Percentiles rank a stretch among this genome's conserved stretches.
Evolutionary conservation across 768 basidiomycete genomes (phyloP).

Genomic region (Heimioporus sp.): DNA sequence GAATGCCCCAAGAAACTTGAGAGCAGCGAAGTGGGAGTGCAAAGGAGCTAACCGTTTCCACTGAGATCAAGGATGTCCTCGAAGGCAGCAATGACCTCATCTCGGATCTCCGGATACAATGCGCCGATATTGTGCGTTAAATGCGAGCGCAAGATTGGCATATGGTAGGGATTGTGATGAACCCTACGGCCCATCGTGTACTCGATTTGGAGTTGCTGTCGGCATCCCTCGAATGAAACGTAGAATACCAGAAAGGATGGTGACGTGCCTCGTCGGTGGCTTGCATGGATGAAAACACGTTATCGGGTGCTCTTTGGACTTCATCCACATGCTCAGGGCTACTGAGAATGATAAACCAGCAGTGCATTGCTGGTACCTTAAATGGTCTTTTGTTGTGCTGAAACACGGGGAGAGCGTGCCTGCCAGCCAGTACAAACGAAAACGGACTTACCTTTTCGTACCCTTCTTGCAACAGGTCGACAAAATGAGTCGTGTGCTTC

Average conservation of each 20-base stretch:
- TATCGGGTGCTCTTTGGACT: conserved; percentile 37
- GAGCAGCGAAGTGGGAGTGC: background rate
- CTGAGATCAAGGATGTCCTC: conserved; percentile 31
- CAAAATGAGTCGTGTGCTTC: conserved; percentile 11
- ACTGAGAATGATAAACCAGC: conserved; percentile 11
- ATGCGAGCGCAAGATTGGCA: conserved; percentile 23
- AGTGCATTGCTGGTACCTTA: conserved; percentile 23
- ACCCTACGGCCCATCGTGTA: conserved; percentile 38
- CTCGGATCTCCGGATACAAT: conserved; percentile 39
- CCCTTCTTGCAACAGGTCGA: conserved; percentile 29
- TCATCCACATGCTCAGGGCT: conserved; percentile 36
- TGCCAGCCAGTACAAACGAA: too few species aligned
- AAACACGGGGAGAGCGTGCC: background rate
- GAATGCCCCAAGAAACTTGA: background rate
- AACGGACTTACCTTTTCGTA: conserved; percentile 25
- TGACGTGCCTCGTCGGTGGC: conserved; percentile 33
- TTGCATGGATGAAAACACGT: conserved; percentile 34
- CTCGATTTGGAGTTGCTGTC: conserved; percentile 35
- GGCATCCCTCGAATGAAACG: too few species aligned
- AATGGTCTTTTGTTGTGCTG: conserved; percentile 30
- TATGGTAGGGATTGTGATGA: conserved; percentile 29
- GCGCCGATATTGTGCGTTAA: conserved; percentile 38
- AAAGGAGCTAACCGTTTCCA: conserved; percentile 8
- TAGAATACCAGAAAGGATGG: background rate
- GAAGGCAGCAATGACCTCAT: conserved; percentile 43